Conservation (phyloP, 768 basidiomycete genomes). For the Boletus speciosus region DNA sequence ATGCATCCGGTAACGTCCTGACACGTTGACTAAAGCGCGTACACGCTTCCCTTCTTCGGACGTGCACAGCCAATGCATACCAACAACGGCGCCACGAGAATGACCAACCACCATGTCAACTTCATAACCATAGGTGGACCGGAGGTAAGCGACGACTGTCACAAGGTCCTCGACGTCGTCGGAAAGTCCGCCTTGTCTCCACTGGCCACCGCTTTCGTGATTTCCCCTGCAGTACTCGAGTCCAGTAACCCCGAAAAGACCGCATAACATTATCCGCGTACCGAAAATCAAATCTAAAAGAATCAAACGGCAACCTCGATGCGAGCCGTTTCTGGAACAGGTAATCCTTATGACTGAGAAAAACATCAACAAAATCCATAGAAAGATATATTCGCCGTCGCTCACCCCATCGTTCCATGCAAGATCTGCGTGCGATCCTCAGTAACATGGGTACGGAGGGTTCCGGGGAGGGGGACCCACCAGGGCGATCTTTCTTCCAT, state of each 20-base stretch:
- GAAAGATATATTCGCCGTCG: background rate
- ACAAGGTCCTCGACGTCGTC: slow-evolving; percentile 66
- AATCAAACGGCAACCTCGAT: slow-evolving; percentile 62
- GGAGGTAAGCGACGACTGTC: slow-evolving; percentile 61
- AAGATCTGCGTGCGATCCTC: slow-evolving; percentile 52
- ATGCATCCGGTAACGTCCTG: slow-evolving; percentile 76
- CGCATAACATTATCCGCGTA: slow-evolving; percentile 32
- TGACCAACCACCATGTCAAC: slow-evolving; percentile 73
- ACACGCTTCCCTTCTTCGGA: slow-evolving; percentile 55
- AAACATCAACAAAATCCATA: background rate
- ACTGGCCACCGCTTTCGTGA: slow-evolving; percentile 69
- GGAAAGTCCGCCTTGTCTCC: slow-evolving; percentile 55
- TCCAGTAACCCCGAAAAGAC: background rate
- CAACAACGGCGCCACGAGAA: slow-evolving; percentile 71
- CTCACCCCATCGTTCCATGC: slow-evolving; percentile 77
- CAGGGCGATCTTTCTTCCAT: slow-evolving; percentile 61
- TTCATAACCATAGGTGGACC: slow-evolving; percentile 56
- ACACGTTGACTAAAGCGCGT: slow-evolving; percentile 65
- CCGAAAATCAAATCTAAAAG: slow-evolving; percentile 88
- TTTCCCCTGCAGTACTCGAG: slow-evolving; percentile 51
- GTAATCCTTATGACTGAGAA: slow-evolving; percentile 77
- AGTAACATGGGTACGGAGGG: slow-evolving; percentile 6
- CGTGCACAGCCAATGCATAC: slow-evolving; percentile 65
- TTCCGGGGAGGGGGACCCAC: slow-evolving; percentile 37
- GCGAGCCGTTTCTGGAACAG: slow-evolving; percentile 76